Base-by-base conservation (phyloP, 1,139 yeast species). In the Arxiozyma slooffiae region DNA sequence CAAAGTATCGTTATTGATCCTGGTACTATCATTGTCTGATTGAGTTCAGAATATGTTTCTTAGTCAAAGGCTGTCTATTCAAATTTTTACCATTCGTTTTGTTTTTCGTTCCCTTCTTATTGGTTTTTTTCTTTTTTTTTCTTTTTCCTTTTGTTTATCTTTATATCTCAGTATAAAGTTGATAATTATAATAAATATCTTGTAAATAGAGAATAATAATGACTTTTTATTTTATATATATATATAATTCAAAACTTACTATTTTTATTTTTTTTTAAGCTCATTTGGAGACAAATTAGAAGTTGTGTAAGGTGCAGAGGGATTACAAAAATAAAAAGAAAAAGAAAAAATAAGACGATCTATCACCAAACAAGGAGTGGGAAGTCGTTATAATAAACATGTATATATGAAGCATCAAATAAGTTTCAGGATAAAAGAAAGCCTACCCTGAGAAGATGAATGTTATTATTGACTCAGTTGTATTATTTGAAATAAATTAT, bases 1-100 rank as follows among this genome's bases (percentile, higher is more conserved):
- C 55, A 51, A 38, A 26, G 44, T 9, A 61, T 63, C 26, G 64
- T 69, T 38, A 61, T 73, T 51, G 77, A 73, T 56, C 73, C 67
- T 49, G 77, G 77, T 55, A 65, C 70, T 47, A 73, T 73, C 21
- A 66, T 72, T 54, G 74, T 72, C 48, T 72, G 57, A 63, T 20
- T n/a, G 17, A 23, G 9, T n/a, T 23, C 11, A 16, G 17, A n/a
- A 4, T 30, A 14, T 30, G 16, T 30, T 30, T 30, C 2, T 14
- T 30, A 6, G 6, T 7, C 34, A 26, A 26, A 8, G 11, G 34
- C 34, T 26, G 11, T 8, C 11, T 7, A 26, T 7, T 26, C 5
- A 26, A 26, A 8, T 3, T 8, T 5, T 9, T 26, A 7, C 11
- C 34, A 26, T 8, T 26, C 34, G n/a, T n/a, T n/a, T n/a, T n/a